These are phyloP conservation scores for Amanita phalloides DNA, from an alignment of 768 basidiomycete species.

Conservation along the genomic window DNA sequence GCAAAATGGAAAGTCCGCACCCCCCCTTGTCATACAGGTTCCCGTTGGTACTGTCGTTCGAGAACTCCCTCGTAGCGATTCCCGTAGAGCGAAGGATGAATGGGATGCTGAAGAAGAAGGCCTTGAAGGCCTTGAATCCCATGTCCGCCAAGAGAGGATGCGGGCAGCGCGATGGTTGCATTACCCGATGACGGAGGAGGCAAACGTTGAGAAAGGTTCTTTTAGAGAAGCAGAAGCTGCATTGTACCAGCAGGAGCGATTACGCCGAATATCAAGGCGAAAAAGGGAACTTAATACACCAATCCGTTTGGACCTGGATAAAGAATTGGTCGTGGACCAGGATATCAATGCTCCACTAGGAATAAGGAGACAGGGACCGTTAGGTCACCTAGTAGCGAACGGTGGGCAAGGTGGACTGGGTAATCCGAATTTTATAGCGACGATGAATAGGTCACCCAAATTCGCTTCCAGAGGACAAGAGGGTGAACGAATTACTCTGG, in stretches of 20 bases:
- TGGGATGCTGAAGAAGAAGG: conserved; percentile 68
- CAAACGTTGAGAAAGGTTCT: conserved; percentile 48
- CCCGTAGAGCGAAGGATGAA: conserved; percentile 50
- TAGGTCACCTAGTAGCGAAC: conserved; percentile 57
- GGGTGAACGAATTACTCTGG: conserved; percentile 72
- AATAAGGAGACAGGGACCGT: conserved; percentile 34
- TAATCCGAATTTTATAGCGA: conserved; percentile 75
- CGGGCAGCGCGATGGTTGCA: conserved; percentile 68
- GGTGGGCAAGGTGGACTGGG: conserved; percentile 82
- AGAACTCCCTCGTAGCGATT: conserved; percentile 59
- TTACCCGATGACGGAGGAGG: conserved; percentile 57
- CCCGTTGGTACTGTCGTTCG: conserved; percentile 87
- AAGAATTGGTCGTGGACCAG: conserved; percentile 29
- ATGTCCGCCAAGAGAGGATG: conserved; percentile 47
- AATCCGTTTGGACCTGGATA: conserved; percentile 53
- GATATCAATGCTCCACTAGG: conserved; percentile 56
- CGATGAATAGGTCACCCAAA: conserved; percentile 70
- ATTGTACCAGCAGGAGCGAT: conserved; percentile 51
- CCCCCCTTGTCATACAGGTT: conserved; percentile 68
- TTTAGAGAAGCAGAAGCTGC: conserved; percentile 66
- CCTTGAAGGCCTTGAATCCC: conserved; percentile 32
- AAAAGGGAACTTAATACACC: conserved; percentile 30
- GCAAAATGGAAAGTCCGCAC: conserved; percentile 71
- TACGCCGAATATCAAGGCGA: conserved; percentile 36
- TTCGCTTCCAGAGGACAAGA: conserved; percentile 72